Evolutionary conservation across 495 filamentous ascomycete genomes (phyloP).

Genomic region (Neurospora intermedia): DNA sequence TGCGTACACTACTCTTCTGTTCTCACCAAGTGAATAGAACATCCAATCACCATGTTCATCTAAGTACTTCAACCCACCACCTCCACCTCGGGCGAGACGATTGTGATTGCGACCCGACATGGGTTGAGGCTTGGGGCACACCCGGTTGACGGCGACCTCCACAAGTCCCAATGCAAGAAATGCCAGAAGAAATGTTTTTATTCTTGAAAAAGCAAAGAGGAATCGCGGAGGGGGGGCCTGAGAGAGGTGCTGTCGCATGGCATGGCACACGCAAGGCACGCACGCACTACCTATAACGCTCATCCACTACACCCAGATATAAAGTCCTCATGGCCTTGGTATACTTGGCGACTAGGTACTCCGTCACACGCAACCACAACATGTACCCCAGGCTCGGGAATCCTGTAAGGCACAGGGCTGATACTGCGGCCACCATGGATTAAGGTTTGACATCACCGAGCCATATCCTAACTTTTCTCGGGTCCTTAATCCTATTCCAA

Average conservation of each 20-base stretch:
- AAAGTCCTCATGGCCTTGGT: neutral
- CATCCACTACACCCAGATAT: neutral
- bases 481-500: slow-evolving; percentile 11
- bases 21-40: neutral
- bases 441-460: slow-evolving; percentile 23
- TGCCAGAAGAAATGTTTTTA: neutral
- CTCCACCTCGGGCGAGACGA: neutral
- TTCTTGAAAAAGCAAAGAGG: neutral
- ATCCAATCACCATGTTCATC: neutral
- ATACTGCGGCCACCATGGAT: slow-evolving; percentile 3
- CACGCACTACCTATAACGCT: neutral
- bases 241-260: neutral
- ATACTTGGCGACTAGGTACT: neutral
- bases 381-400: neutral
- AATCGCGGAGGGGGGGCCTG: neutral
- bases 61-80: neutral
- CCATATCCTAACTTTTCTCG: slow-evolving; percentile 5
- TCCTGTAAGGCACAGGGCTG: slow-evolving; percentile 8
- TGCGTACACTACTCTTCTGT: neutral
- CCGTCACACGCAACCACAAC: neutral
- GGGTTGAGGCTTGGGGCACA: neutral
- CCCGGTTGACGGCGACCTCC: neutral
- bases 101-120: neutral
- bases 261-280: neutral
- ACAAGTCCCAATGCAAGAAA: neutral